Evolutionary conservation across 2,329 filamentous ascomycete genomes (phyloP), one percentile per base, ranked within the genome.

Genomic region (Calonectria hawksworthii): DNA sequence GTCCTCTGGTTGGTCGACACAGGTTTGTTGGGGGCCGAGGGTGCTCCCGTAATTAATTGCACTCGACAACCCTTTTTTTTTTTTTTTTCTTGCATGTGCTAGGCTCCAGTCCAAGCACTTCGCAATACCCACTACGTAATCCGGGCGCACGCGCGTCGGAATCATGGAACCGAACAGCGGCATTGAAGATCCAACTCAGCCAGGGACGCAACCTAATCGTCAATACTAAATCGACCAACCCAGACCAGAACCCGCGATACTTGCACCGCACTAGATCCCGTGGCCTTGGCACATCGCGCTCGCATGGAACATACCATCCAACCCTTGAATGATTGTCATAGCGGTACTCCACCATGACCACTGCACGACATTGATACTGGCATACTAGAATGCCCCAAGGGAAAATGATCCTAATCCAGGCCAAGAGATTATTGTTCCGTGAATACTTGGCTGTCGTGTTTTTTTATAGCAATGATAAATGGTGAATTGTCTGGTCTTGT

Each of bases 11-110:
- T 63, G 44, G 70, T 47, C 32, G 21, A 9, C 34, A 59, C 23
- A 41, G 54, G 75, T 76, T 78, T 79, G 78, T 79, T 75, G 74
- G 69, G 72, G 75, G 68, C 77, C 76, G 75, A 79, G 77, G 78
- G 70, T 73, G 52, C 66, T 73, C 56, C 56, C 56, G 56, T 63
- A 63, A 52, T 51, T 44, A n/a, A 71, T 63, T 38, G 10, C 70
- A 61, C 36, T 68, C 26, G 30, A 30, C 66, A 38, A 38, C 51
- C 50, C 51, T 68, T 54, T 56, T 44, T 52, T 52, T 68, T 47
- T 36, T 52, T 50, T 65, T n/a, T 56, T 51, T 56, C n/a, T 47
- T 56, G 30, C 67, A 69, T 69, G 67, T 69, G 52, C 38, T 47
- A 32, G 38, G 21, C 30, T 65, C 67, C 52, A 28, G 28, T 26